Conservation (phyloP, 768 basidiomycete species). For the Kwoniella newhampshirensis region DNA sequence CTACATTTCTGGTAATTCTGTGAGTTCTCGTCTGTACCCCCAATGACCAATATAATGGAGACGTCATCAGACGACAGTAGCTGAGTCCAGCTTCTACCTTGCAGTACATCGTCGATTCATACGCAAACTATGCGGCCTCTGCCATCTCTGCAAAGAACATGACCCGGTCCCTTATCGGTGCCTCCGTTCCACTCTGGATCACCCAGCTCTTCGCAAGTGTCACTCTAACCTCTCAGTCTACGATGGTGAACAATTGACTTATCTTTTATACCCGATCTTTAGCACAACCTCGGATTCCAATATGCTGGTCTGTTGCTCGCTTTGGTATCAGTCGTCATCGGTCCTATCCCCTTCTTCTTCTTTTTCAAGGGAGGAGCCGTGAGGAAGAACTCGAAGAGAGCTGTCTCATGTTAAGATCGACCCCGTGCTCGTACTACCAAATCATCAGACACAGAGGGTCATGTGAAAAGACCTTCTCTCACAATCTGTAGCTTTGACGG, state of each 20-base stretch:
- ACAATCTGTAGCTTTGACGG: too few relatives aligned
- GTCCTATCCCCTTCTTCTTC: slow-evolving; percentile 39
- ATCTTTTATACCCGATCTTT: not conserved
- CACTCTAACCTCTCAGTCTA: too few relatives aligned
- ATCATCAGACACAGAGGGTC: too few relatives aligned
- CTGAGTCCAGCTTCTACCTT: not conserved
- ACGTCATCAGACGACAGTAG: not conserved
- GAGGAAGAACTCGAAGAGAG: slow-evolving; percentile 25
- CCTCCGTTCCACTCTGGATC: slow-evolving; percentile 76
- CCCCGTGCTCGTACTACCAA: too few relatives aligned
- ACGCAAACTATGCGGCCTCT: slow-evolving; percentile 51
- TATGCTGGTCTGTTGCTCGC: slow-evolving; percentile 37
- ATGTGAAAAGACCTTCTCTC: too few relatives aligned
- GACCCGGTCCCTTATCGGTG: slow-evolving; percentile 67
- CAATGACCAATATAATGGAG: not conserved
- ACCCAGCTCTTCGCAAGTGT: slow-evolving; percentile 59
- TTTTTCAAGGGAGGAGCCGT: slow-evolving; percentile 38
- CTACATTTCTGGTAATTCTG: slow-evolving; percentile 64
- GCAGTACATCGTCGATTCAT: slow-evolving; percentile 26
- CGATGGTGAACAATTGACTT: too few relatives aligned
- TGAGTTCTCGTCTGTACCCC: slow-evolving; percentile 11
- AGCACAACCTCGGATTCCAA: slow-evolving; percentile 39
- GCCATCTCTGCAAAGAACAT: slow-evolving; percentile 67
- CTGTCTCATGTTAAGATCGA: too few relatives aligned
- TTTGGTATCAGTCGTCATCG: slow-evolving; percentile 34